phyloP scores from a whole-genome alignment of 2,329 filamentous ascomycete genomes.

The Aureobasidium sp. region DNA sequence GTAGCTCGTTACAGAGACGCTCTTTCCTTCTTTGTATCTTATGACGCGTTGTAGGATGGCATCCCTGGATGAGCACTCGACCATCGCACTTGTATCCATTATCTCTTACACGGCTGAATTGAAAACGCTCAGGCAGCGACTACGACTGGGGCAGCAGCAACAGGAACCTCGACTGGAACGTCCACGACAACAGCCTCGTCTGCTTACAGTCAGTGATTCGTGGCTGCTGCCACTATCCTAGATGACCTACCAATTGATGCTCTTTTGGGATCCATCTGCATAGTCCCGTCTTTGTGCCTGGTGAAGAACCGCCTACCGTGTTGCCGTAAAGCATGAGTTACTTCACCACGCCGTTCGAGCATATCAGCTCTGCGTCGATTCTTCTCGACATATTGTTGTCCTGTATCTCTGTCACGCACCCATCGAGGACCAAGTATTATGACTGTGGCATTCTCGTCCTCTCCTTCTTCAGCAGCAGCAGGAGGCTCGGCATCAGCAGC shows the following conservation, averaged over 20 bases:
- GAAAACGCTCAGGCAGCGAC: neutral
- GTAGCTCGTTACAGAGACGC: neutral
- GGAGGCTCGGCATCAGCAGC: neutral
- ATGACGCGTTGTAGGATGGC: neutral
- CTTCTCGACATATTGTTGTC: slow-evolving; percentile 2
- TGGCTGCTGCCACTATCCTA: too few relatives aligned
- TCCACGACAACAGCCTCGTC: neutral
- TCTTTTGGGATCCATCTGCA: slow-evolving; percentile 11
- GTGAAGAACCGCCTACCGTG: slow-evolving; percentile 10
- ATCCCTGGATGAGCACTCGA: neutral
- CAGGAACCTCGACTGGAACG: neutral
- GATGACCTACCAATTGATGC: neutral
- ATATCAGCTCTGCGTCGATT: slow-evolving; percentile 1
- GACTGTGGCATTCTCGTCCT: neutral
- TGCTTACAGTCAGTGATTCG: neutral
- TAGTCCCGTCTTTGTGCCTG: slow-evolving; percentile 7
- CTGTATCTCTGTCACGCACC: slow-evolving; percentile 6
- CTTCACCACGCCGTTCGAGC: slow-evolving; percentile 6
- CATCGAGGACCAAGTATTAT: slow-evolving; percentile 1
- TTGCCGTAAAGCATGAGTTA: slow-evolving; percentile 4
- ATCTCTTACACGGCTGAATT: neutral
- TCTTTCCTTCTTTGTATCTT: neutral
- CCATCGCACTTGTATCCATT: neutral
- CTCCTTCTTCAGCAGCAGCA: neutral
- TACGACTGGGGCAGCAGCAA: neutral